Percentiles rank a stretch among this genome's conserved stretches.
Evolutionary conservation across 192 early-diverging fungal genomes (phyloP).

Genomic region (Entomortierella parvispora): DNA sequence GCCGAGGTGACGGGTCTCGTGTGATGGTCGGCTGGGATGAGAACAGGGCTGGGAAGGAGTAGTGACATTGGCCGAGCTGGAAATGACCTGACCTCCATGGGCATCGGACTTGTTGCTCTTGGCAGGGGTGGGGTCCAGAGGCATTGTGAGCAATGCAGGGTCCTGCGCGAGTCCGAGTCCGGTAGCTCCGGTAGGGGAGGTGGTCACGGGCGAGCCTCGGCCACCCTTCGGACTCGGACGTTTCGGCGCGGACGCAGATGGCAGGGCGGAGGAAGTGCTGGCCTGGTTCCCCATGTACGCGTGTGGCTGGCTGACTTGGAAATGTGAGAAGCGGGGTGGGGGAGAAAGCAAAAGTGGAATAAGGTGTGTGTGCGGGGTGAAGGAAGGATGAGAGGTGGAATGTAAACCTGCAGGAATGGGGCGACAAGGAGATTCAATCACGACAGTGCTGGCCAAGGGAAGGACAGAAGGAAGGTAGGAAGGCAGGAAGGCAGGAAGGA

Average conservation of each 20-base stretch:
- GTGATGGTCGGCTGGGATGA: too few relatives aligned
- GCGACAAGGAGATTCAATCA: conserved; percentile 3
- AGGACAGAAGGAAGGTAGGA: background rate
- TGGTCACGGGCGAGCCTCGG: too few relatives aligned
- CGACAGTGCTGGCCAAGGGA: background rate
- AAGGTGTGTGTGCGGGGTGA: background rate
- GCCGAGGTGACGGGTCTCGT: background rate
- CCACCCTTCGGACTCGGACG: too few relatives aligned
- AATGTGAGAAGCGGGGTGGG: background rate
- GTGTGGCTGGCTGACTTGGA: background rate
- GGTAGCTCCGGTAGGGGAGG: too few relatives aligned
- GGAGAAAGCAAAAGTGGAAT: conserved; percentile 3
- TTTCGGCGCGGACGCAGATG: too few relatives aligned
- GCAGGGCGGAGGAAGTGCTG: conserved; percentile 21
- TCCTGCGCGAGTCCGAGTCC: too few relatives aligned
- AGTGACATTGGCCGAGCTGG: too few relatives aligned
- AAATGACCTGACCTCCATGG: too few relatives aligned
- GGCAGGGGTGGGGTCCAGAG: too few relatives aligned
- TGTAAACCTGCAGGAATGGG: background rate
- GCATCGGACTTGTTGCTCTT: too few relatives aligned
- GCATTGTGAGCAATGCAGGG: too few relatives aligned
- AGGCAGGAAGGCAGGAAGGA: background rate
- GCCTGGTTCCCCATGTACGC: conserved; percentile 30
- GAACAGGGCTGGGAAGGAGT: too few relatives aligned
- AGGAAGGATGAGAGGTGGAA: background rate